These are phyloP conservation scores for Diospyros kaki DNA, from an alignment of 148 eudicot genomes.

Conservation along the genomic window DNA sequence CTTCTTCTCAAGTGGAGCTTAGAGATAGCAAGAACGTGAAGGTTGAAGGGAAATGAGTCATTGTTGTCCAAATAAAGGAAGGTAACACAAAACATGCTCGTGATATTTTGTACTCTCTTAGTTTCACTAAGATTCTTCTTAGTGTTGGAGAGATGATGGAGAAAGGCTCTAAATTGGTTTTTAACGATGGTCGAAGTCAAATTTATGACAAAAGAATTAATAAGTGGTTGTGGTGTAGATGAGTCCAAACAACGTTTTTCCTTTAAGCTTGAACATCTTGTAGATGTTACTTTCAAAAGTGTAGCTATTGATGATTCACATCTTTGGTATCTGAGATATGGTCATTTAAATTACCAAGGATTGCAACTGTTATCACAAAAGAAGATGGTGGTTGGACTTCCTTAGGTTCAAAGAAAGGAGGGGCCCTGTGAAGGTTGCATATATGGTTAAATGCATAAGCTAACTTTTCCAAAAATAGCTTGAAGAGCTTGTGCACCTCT, in stretches of 20 bases:
- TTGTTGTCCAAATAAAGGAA: neutral
- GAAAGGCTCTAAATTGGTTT: no score
- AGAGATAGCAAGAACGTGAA: neutral
- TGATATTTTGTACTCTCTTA: no score
- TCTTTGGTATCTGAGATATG: slow-evolving; percentile 4
- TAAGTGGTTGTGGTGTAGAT: no score
- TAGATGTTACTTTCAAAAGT: no score
- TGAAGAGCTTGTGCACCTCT: slow-evolving; percentile 6
- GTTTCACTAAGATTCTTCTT: no score
- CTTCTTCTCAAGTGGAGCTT: no score
- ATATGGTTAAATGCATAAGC: neutral
- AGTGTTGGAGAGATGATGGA: no score
- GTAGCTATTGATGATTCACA: neutral
- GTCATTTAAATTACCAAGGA: neutral
- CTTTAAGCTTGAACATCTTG: no score
- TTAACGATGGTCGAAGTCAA: no score
- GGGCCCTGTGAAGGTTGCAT: slow-evolving; percentile 1
- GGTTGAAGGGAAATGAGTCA: neutral
- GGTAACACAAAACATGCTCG: neutral
- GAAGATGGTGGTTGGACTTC: neutral
- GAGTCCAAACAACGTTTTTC: no score
- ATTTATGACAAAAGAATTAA: no score
- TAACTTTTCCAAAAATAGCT: neutral
- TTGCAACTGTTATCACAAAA: neutral
- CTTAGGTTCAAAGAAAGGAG: neutral